These are phyloP conservation scores for Albifimbria verrucaria DNA, from an alignment of 2,329 filamentous ascomycete genomes.

Conservation along the genomic window DNA sequence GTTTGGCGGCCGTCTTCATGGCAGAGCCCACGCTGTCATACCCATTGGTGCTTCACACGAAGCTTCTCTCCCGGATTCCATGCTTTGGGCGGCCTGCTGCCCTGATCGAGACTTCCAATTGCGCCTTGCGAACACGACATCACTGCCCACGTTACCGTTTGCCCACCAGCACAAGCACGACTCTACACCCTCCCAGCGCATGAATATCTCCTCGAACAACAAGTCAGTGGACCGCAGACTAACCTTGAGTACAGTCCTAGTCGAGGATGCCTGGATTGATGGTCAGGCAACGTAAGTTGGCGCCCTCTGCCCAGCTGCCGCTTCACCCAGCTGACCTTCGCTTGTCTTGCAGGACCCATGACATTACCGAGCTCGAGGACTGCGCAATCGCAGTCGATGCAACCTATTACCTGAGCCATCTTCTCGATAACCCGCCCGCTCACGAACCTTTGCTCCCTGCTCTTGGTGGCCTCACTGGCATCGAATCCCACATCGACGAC, in stretches of 20 bases:
- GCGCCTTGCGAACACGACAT: neutral
- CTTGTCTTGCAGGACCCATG: slow-evolving; percentile 44
- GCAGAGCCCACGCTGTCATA: neutral
- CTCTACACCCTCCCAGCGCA: neutral
- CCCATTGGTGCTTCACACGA: neutral
- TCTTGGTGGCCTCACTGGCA: slow-evolving; percentile 80
- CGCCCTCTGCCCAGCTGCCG: neutral
- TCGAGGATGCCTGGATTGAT: slow-evolving; percentile 37
- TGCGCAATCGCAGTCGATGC: slow-evolving; percentile 83
- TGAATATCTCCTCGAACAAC: neutral
- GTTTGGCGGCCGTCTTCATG: slow-evolving; percentile 1
- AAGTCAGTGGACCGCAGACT: slow-evolving; percentile 11
- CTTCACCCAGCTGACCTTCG: slow-evolving; percentile 17
- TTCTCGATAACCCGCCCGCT: slow-evolving; percentile 66
- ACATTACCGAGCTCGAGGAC: slow-evolving; percentile 69
- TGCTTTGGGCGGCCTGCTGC: neutral
- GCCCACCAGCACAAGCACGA: neutral
- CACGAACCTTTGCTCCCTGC: slow-evolving; percentile 88
- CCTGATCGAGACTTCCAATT: neutral
- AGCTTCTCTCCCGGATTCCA: neutral
- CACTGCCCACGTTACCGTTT: neutral
- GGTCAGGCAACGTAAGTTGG: slow-evolving; percentile 33
- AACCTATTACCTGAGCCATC: slow-evolving; percentile 77
- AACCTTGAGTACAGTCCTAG: slow-evolving; percentile 27
- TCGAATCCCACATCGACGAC: slow-evolving; percentile 70